A percentile compares a stretch with the other conserved stretches of the same genome.
These are phyloP conservation scores for Phytophthora pinifolia DNA, from an alignment of 352 stramenopile species.

Conservation along the genomic window DNA sequence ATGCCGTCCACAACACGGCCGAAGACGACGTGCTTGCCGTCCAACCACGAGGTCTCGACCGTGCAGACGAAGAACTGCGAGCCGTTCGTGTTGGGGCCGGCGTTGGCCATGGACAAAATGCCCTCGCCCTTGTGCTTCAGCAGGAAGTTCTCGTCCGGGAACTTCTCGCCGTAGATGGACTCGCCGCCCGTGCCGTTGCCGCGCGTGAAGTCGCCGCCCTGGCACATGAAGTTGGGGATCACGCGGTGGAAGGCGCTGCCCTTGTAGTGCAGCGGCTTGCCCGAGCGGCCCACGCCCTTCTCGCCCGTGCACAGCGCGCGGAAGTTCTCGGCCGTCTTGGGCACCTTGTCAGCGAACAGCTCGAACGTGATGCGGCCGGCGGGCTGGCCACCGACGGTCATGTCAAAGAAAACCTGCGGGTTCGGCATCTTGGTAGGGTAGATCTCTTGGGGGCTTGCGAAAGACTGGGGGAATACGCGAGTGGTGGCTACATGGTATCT, in stretches of 20 bases:
- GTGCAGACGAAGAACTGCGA: conserved; percentile 98
- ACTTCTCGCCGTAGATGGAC: conserved; percentile 95
- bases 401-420: conserved; percentile 97
- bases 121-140: conserved; percentile 90
- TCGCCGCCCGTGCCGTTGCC: conserved; percentile 91
- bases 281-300: conserved; percentile 82
- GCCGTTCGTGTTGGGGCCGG: conserved; percentile 96
- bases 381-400: conserved; percentile 92
- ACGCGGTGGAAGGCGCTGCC: conserved; percentile 92
- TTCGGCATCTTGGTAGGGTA: conserved; percentile 68
- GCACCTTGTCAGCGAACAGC: conserved; percentile 87
- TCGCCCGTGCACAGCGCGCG: conserved; percentile 97
- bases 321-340: conserved; percentile 99
- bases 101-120: conserved; percentile 96
- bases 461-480: conserved; percentile 34
- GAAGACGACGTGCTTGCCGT: conserved; percentile 94
- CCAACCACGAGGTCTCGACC: conserved; percentile 89
- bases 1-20: conserved; percentile 96
- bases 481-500: conserved; percentile 17
- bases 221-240: conserved; percentile 94
- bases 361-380: conserved; percentile 91
- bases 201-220: conserved; percentile 97
- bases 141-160: conserved; percentile 97
- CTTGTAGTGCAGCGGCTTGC: conserved; percentile 87
- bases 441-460: conserved; percentile 28